Percentiles rank a stretch among this genome's conserved stretches.
Conservation (phyloP, 306 rosid species). For the Cicer arietinum region DNA sequence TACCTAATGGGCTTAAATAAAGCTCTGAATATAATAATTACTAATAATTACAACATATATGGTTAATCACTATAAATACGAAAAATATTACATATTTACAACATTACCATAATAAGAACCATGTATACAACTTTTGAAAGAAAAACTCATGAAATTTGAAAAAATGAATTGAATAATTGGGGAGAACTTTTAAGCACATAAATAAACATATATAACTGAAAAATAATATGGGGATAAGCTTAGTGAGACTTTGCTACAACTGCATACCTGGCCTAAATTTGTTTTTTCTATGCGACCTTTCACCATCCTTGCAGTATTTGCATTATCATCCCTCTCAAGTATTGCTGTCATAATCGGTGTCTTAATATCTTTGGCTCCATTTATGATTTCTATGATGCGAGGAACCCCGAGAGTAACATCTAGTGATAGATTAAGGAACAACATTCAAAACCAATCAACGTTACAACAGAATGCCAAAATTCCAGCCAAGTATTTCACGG, state of each 20-base stretch:
- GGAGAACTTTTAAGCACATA: conserved; percentile 17
- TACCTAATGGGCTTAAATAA: not conserved
- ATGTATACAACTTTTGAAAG: not conserved
- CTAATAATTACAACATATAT: not conserved
- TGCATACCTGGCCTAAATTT: conserved; percentile 81
- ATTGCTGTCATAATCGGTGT: conserved; percentile 88
- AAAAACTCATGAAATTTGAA: conserved; percentile 16
- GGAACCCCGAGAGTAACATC: conserved; percentile 96
- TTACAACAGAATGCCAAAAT: conserved; percentile 19
- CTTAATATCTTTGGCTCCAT: conserved; percentile 74
- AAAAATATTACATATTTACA: not conserved
- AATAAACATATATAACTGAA: conserved; percentile 23
- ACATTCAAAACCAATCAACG: conserved; percentile 44
- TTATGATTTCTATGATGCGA: conserved; percentile 92
- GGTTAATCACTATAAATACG: not conserved
- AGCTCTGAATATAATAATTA: not conserved
- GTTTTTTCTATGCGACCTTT: conserved; percentile 93
- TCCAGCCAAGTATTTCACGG: conserved; percentile 11
- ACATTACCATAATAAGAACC: not conserved
- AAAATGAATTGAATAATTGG: not conserved
- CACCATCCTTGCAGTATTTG: conserved; percentile 67
- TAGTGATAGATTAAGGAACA: conserved; percentile 60
- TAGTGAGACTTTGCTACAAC: not conserved
- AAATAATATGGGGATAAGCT: conserved; percentile 1
- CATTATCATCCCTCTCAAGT: conserved; percentile 64